These are phyloP conservation scores for Fusarium secorum DNA, from an alignment of 2,329 filamentous ascomycete species.

Conservation along the genomic window DNA sequence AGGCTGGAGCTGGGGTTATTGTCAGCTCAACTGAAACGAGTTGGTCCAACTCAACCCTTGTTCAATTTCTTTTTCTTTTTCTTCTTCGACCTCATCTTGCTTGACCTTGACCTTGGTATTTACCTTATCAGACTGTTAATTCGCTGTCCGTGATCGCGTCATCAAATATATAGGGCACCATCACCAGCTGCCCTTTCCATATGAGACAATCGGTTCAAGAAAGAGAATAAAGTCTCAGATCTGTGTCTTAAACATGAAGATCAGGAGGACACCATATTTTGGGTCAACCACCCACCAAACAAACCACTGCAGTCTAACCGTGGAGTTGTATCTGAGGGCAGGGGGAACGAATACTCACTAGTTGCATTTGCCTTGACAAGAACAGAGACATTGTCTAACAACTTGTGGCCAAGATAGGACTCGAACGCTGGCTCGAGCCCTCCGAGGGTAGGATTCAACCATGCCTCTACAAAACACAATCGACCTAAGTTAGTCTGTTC, in stretches of 20 bases:
- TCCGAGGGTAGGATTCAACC: not conserved
- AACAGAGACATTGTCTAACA: not conserved
- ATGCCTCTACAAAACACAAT: not conserved
- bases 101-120: not conserved
- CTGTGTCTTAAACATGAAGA: constrained; percentile 21
- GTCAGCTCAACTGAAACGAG: constrained; percentile 22
- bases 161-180: constrained; percentile 14
- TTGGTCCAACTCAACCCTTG: constrained; percentile 1
- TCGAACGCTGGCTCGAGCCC: not conserved
- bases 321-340: not conserved
- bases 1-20: not conserved
- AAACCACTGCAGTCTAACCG: not conserved
- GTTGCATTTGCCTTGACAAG: not conserved
- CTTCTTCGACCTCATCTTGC: not conserved
- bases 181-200: constrained; percentile 6
- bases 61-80: constrained; percentile 1
- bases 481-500: not conserved
- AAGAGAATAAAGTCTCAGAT: constrained; percentile 21
- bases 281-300: not conserved
- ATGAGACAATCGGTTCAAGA: constrained; percentile 8
- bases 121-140: not conserved
- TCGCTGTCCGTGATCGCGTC: constrained; percentile 22
- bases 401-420: not conserved
- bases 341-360: not conserved
- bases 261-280: not conserved